phyloP scores from a whole-genome alignment of 2,329 filamentous ascomycete species.

The Talaromyces sp. region DNA sequence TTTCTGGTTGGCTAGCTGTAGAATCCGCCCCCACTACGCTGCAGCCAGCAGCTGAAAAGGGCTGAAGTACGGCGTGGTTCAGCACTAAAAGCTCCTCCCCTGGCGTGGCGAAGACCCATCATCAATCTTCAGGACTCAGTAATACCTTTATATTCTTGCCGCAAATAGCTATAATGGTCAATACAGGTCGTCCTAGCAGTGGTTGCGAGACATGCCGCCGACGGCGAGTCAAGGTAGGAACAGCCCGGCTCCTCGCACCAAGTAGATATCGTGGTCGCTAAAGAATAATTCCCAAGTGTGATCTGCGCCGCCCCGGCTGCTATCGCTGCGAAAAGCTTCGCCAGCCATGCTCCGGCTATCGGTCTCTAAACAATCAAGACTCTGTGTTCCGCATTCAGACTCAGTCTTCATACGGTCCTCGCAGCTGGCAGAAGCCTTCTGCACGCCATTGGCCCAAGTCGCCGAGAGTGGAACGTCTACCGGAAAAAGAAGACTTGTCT shows the following conservation, averaged over 20 bases:
- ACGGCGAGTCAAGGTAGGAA: slow-evolving; percentile 1
- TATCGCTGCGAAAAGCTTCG: slow-evolving; percentile 1
- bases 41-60: neutral
- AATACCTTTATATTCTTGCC: neutral
- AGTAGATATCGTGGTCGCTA: neutral
- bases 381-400: neutral
- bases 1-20: neutral
- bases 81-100: no score
- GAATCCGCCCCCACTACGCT: neutral
- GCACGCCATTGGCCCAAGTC: neutral
- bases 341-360: slow-evolving; percentile 3
- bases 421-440: neutral
- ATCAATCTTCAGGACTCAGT: neutral
- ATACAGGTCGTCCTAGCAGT: neutral
- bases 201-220: slow-evolving; percentile 4
- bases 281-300: neutral
- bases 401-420: neutral
- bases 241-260: neutral
- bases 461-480: neutral
- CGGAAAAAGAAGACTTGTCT: neutral
- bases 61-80: neutral
- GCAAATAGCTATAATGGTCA: neutral
- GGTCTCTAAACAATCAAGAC: neutral
- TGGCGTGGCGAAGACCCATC: no score
- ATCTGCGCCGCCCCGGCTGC: slow-evolving; percentile 2